These are phyloP conservation scores for Helicostylum pulchrum DNA, from an alignment of 192 early-diverging fungal species.

Conservation along the genomic window DNA sequence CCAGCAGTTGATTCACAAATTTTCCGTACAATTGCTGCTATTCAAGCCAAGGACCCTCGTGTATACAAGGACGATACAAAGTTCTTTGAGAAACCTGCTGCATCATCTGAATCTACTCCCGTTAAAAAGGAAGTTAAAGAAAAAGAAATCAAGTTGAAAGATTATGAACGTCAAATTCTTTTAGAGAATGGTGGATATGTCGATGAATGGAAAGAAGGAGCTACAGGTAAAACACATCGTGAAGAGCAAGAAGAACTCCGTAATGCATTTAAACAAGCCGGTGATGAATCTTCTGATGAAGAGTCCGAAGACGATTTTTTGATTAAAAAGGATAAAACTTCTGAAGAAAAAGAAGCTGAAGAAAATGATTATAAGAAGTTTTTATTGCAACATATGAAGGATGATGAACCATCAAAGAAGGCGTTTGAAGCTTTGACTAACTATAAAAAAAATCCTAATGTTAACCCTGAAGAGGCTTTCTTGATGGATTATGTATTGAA, in stretches of 20 bases:
- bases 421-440: conserved; percentile 60
- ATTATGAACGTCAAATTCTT: conserved; percentile 81
- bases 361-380: conserved; percentile 90
- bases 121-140: conserved; percentile 35
- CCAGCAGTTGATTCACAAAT: conserved; percentile 92
- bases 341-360: conserved; percentile 76
- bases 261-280: conserved; percentile 60
- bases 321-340: conserved; percentile 66
- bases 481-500: conserved; percentile 91
- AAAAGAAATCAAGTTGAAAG: conserved; percentile 77
- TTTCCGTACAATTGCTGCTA: conserved; percentile 83
- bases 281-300: conserved; percentile 29
- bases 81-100: conserved; percentile 71
- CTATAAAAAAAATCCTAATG: conserved; percentile 47
- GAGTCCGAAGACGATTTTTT: conserved; percentile 57
- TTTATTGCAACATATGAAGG: conserved; percentile 75
- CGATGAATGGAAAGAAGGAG: conserved; percentile 39
- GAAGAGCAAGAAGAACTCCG: conserved; percentile 85
- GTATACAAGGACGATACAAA: conserved; percentile 75
- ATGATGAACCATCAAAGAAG: conserved; percentile 47
- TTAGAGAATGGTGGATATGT: conserved; percentile 58
- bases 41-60: conserved; percentile 70
- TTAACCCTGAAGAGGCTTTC: conserved; percentile 58
- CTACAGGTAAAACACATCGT: conserved; percentile 63
- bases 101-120: conserved; percentile 21